Base-by-base conservation (phyloP, 2,329 filamentous ascomycete species). In the Ceratocystiopsis sp. region DNA sequence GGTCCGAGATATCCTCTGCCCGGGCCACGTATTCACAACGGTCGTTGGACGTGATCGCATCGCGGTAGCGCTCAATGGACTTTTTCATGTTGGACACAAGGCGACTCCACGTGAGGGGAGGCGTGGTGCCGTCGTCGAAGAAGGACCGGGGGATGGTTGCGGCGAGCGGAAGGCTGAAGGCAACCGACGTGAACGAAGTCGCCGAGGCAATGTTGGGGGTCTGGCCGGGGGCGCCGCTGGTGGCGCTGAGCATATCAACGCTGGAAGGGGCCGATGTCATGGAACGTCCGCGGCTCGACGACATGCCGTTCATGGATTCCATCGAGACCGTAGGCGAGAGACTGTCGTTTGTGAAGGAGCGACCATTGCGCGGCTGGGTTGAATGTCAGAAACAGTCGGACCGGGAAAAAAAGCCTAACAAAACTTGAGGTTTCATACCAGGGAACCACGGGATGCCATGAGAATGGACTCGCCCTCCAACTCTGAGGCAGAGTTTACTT, bases 1-100 rank as follows among this genome's bases (percentile, higher is more conserved):
- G 89, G 58, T 98, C 91, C 6, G 91, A 96, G 42, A 98, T 95
- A 57, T 98, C 89, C 61, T 98, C 91, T n/a, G 91, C 91, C 49
- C 83, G 75, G 45, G 81, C 80, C 21, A 96, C 91, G 59, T 93
- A 96, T 57, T 96, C 86, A 3, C 86, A 84, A 21, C 87, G 78
- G 55, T 81, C 78, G 49, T 79, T 80, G 53, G 78, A 82, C 48
- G 79, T 80, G 53, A 98, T 84, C n/a, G 84, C 83, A 51, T 93
- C 82, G 38, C 86, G 76, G 60, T 96, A 98, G 44, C 80, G 75
- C 52, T 95, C 86, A 46, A 98, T 80, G 2, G 89, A 84, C 51
- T 76, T 73, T 54, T 84, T 85, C 84, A 96, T 96, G 55, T 94
- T 93, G 45, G 87, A 78, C 7, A 96, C 80, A 43, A 98, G 75